Conservation (phyloP, 1,284 basidiomycete species). For the Mycena sp. region DNA sequence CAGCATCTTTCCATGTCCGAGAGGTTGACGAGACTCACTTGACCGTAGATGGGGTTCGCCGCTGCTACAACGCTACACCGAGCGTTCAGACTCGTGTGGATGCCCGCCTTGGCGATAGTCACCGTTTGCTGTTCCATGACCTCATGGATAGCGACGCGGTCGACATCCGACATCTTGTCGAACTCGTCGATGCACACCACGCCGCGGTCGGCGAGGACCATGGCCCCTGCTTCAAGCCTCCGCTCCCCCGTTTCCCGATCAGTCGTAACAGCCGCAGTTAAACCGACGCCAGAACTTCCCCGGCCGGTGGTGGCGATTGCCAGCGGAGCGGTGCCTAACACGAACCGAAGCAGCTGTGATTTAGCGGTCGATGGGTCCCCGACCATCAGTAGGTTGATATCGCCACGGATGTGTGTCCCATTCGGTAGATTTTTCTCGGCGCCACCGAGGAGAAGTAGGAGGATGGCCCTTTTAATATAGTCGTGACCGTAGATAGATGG, state of each 20-base stretch:
- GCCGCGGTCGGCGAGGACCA: conserved; percentile 99
- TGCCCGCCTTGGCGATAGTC: conserved; percentile 99
- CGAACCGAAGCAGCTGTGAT: conserved; percentile 96
- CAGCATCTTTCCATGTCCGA: conserved; percentile 3
- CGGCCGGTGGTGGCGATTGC: conserved; percentile 99
- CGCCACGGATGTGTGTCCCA: conserved; percentile 98
- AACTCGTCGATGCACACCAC: conserved; percentile 99
- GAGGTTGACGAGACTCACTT: conserved; percentile 59
- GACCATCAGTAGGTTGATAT: conserved; percentile 99
- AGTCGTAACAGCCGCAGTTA: conserved; percentile 99
- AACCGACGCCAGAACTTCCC: conserved; percentile 97
- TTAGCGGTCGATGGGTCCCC: conserved; percentile 99
- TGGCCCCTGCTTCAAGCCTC: conserved; percentile 96
- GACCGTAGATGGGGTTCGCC: conserved; percentile 99
- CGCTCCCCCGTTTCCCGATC: conserved; percentile 98
- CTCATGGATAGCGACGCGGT: conserved; percentile 99
- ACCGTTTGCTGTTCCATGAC: conserved; percentile 99
- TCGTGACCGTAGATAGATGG: conserved; percentile 98
- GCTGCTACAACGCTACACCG: conserved; percentile 98
- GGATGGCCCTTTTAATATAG: conserved; percentile 94
- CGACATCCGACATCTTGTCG: conserved; percentile 99
- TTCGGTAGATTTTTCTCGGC: conserved; percentile 98
- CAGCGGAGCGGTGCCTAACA: conserved; percentile 94
- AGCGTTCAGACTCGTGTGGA: conserved; percentile 98
- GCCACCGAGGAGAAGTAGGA: conserved; percentile 93